These are phyloP conservation scores for Vicia faba DNA, from an alignment of 306 rosid species.

Conservation along the genomic window DNA sequence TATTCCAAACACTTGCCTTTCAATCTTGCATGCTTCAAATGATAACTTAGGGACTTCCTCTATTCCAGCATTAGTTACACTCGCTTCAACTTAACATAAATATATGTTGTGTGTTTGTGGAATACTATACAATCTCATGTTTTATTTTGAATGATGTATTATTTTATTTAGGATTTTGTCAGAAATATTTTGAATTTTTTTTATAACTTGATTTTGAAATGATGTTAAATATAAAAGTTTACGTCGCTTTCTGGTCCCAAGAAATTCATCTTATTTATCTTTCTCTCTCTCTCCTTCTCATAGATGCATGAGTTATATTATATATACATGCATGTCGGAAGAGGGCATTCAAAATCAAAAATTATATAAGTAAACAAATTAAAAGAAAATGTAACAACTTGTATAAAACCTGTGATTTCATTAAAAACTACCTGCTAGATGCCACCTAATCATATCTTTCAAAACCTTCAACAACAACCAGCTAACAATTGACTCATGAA, in stretches of 20 bases:
- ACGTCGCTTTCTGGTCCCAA: conserved; percentile 36
- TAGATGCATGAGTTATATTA: conserved; percentile 29
- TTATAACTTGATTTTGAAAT: too few species aligned
- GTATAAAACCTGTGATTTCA: conserved; percentile 46
- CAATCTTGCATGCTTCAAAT: conserved; percentile 43
- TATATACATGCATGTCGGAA: conserved; percentile 41
- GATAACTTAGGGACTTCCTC: conserved; percentile 34
- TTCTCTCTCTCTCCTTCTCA: not conserved
- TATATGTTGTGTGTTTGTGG: not conserved
- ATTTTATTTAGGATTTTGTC: not conserved
- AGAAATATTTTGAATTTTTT: not conserved
- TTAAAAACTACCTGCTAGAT: conserved; percentile 39
- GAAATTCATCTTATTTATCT: not conserved
- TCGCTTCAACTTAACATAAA: conserved; percentile 13
- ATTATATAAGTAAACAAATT: conserved; percentile 23
- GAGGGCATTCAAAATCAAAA: conserved; percentile 35
- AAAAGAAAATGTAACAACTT: conserved; percentile 36
- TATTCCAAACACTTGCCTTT: conserved; percentile 55
- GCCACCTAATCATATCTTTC: conserved; percentile 33
- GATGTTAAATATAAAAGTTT: too few species aligned
- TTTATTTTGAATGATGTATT: not conserved
- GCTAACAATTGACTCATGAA: conserved; percentile 2
- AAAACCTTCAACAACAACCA: conserved; percentile 27
- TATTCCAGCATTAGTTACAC: conserved; percentile 2
- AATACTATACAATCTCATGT: conserved; percentile 2